Evolutionary conservation across 129 eudicot species (phyloP), one percentile per base, ranked within the genome.

Genomic region (Oenanthe sinensis): DNA sequence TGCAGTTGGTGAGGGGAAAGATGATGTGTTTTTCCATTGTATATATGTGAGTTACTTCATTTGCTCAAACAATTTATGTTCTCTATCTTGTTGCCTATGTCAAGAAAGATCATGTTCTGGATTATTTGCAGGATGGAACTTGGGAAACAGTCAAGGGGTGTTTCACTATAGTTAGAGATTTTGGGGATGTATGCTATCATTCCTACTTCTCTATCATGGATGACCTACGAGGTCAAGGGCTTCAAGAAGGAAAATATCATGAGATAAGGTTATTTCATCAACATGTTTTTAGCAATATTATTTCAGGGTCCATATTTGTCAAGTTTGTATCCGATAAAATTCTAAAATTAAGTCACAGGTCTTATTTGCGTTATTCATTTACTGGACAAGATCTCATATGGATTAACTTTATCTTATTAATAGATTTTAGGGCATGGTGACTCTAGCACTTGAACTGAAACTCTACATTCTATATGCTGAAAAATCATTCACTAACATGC

Each of bases 1-100:
- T 52, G 98, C 98, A 49, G 93, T 94, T 84, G 96, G 92, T 30
- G 96, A 87, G 85, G 97, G 97, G 50, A 91, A 91, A 77, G 84
- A 87, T 5, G 68, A 94, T 78, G 84, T 87, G 81, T 84, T 91
- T 75, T 89, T 74, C 77, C 98, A 91, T 82, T 88, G 91, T 84
- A 71, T 94, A 44, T 85, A 71, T 83, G 98, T 91, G 84, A 46
- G 90, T 74, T 69, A 36, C 13, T 13, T 26, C 22, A 19, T 46
- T 86, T 62, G 17, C 36, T 26, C 37, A 43, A 11, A 44, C 20
- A 50, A 28, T 14, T 26, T 24, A 20, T 60, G 11, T 26, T 70
- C 15, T 16, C 76, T 12, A 11, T n/a, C 20, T 3, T 46, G 77
- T 28, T 39, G 46, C 62, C 16, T 70, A 37, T 43, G 36, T 55